A percentile compares a stretch with the other conserved stretches of the same genome.
phyloP scores from a whole-genome alignment of 2,329 filamentous ascomycete genomes.

The Aspergillus quadricinctus region DNA sequence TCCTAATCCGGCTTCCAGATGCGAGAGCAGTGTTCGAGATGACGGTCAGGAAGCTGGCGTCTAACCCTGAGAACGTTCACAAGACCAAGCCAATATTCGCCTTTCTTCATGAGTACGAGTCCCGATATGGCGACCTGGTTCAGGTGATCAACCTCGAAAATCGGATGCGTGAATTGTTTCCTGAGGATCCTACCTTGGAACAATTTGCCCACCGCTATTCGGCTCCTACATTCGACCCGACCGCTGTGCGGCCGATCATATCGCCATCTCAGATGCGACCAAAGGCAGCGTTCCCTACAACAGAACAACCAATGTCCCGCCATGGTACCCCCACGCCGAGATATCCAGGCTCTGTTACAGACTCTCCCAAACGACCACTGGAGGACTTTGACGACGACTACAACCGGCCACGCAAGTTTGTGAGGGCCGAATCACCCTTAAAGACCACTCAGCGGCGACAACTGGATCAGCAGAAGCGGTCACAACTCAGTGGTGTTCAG shows the following conservation, averaged over 20 bases:
- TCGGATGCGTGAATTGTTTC: conserved; percentile 90
- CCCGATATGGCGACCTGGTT: conserved; percentile 84
- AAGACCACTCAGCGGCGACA: conserved; percentile 86
- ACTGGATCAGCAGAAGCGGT: conserved; percentile 66
- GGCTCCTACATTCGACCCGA: conserved; percentile 72
- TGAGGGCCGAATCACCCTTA: conserved; percentile 84
- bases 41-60: conserved; percentile 74
- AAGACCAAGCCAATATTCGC: conserved; percentile 82
- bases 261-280: conserved; percentile 76
- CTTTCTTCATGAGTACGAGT: conserved; percentile 95
- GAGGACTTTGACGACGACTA: conserved; percentile 70
- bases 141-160: conserved; percentile 89
- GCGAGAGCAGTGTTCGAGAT: conserved; percentile 95
- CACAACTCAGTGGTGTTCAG: conserved; percentile 31
- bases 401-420: conserved; percentile 77
- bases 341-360: conserved; percentile 33
- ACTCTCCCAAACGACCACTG: conserved; percentile 55
- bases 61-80: conserved; percentile 66
- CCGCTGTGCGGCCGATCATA: conserved; percentile 74
- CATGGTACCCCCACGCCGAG: conserved; percentile 35
- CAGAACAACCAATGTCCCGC: conserved; percentile 21
- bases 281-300: conserved; percentile 41
- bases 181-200: conserved; percentile 71
- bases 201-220: conserved; percentile 75
- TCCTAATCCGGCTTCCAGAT: conserved; percentile 51